These are phyloP conservation scores for Alternaria gansuensis DNA, from an alignment of 2,329 filamentous ascomycete species.

Conservation along the genomic window DNA sequence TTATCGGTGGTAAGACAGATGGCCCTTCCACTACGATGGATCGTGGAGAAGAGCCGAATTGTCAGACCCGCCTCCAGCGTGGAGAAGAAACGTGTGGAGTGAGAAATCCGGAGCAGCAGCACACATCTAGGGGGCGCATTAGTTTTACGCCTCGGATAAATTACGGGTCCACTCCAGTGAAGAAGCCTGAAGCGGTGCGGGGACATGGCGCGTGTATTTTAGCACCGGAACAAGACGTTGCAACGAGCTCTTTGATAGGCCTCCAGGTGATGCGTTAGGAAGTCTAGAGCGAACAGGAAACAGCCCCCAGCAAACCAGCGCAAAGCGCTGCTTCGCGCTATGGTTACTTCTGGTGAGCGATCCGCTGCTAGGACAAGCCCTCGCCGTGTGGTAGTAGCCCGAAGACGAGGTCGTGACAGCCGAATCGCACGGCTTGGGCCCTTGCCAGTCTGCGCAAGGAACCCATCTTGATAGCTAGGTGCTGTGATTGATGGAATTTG, in stretches of 20 bases:
- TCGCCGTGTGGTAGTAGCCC: slow-evolving; percentile 24
- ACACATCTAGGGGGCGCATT: slow-evolving; percentile 2
- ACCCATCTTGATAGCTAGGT: slow-evolving; percentile 22
- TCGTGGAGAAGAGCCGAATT: not conserved
- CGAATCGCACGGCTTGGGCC: slow-evolving; percentile 23
- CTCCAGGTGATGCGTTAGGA: slow-evolving; percentile 13
- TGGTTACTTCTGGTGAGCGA: slow-evolving; percentile 28
- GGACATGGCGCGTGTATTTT: slow-evolving; percentile 17
- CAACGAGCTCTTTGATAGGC: slow-evolving; percentile 28
- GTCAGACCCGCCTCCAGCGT: slow-evolving; percentile 2
- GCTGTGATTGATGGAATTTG: slow-evolving; percentile 39
- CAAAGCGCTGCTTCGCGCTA: slow-evolving; percentile 18
- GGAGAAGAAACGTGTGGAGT: slow-evolving; percentile 3
- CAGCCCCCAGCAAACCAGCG: slow-evolving; percentile 19
- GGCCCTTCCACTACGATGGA: not conserved
- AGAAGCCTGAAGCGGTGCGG: slow-evolving; percentile 25
- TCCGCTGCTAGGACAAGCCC: slow-evolving; percentile 32
- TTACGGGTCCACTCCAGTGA: slow-evolving; percentile 8
- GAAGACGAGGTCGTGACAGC: slow-evolving; percentile 25
- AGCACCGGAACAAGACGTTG: slow-evolving; percentile 29
- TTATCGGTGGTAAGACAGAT: not conserved
- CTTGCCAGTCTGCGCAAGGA: slow-evolving; percentile 23
- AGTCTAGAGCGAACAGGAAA: slow-evolving; percentile 16
- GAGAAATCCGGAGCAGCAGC: slow-evolving; percentile 6
- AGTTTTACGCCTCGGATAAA: not conserved